Evolutionary conservation across 202 grass and related monocot species (phyloP).

Genomic region (Carex arenaria): DNA sequence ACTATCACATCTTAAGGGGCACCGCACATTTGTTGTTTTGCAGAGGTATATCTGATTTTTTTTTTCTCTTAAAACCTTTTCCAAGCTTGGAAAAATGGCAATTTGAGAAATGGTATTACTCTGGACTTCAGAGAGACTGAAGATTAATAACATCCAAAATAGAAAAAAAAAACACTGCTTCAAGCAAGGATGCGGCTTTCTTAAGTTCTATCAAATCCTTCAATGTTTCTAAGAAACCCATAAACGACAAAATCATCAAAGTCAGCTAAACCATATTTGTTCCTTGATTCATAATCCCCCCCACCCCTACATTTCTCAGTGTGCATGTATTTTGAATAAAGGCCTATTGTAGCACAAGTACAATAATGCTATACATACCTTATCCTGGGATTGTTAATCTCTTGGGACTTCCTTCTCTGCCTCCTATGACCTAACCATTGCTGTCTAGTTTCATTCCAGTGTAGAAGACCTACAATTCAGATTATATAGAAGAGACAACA

Average conservation of each 20-base stretch:
- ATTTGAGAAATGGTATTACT: neutral
- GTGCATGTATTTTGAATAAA: neutral
- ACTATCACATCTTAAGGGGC: neutral
- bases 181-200: neutral
- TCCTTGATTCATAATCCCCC: neutral
- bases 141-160: neutral
- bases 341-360: neutral
- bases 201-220: neutral
- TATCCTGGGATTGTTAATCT: slow-evolving; percentile 53
- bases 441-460: slow-evolving; percentile 86
- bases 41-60: neutral
- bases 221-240: neutral
- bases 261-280: neutral
- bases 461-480: slow-evolving; percentile 53
- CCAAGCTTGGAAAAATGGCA: neutral
- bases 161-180: neutral
- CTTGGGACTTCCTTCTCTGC: slow-evolving; percentile 33
- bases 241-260: neutral
- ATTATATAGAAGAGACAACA: neutral
- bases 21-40: neutral
- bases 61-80: neutral
- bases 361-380: slow-evolving; percentile 37
- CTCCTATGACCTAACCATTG: slow-evolving; percentile 70
- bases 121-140: neutral
- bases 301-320: neutral